Evolutionary conservation across 2,329 filamentous ascomycete species (phyloP), one percentile per base, ranked within the genome.

Genomic region (Aaosphaeria pasadenensis): DNA sequence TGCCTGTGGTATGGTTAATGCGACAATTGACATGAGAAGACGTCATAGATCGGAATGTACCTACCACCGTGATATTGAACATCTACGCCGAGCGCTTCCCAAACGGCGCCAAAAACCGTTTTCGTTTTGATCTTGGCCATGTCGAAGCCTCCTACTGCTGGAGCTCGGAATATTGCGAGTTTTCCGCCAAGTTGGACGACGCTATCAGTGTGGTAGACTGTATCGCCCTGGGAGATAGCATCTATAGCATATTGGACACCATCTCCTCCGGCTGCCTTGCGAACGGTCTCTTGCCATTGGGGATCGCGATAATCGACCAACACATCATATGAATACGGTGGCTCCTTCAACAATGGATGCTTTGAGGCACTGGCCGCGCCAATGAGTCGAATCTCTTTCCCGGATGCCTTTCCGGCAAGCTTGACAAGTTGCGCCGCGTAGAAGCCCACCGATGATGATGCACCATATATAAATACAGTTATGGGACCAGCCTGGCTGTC

Each of bases 21-120:
- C 17, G 17, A 24, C 2, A 24, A 24, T 24, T 24, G 17, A 24
- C 17, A 24, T 24, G 17, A 24, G 17, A 24, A 24, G 17, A 24
- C 17, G 17, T 24, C 17, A 24, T 24, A 24, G 17, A 36, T 36
- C 13, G 33, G 33, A 36, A 36, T 11, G 9, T 13, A 9, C 33
- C 4, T 9, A 9, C 33, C 9, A 43, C 58, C 58, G 11, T 73
- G 63, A 13, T 76, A 76, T 7, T 66, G 54, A 7, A 75, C 53
- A 17, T 74, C 67, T 33, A 66, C 67, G 0, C 73, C 72, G 0
- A 76, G 55, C 0, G 66, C 73, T 43, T 75, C 70, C 72, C 71
- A 76, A 0, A 74, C 73, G 0, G 71, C 71, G 1, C 73, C 72
- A 31, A 74, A 74, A 1, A 68, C 47, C 0, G 71, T 68, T 17